Percentiles rank a stretch among this genome's conserved stretches.
These are phyloP conservation scores for Lichenothelia convexa DNA, from an alignment of 495 filamentous ascomycete species.

Conservation along the genomic window DNA sequence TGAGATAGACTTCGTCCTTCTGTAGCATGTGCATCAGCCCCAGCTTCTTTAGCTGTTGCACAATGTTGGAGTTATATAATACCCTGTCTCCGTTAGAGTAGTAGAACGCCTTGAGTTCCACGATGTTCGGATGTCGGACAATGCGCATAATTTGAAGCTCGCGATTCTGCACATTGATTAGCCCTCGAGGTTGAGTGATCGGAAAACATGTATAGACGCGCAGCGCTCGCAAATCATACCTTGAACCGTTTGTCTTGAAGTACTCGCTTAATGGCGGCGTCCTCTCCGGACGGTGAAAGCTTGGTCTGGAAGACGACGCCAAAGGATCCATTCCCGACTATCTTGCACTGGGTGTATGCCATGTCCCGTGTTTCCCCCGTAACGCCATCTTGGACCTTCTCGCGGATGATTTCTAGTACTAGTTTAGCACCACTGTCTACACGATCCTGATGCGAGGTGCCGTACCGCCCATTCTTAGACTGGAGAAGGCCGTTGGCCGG, in stretches of 20 bases:
- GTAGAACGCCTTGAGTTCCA: constrained; percentile 97
- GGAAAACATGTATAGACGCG: neutral
- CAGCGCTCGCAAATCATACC: constrained; percentile 30
- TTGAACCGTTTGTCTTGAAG: constrained; percentile 99
- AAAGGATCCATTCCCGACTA: constrained; percentile 98
- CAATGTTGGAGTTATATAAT: constrained; percentile 8
- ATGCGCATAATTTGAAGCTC: constrained; percentile 99
- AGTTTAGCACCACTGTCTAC: constrained; percentile 1
- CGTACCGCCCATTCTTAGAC: constrained; percentile 72
- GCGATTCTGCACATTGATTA: constrained; percentile 55
- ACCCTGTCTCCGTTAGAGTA: constrained; percentile 98
- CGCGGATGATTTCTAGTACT: constrained; percentile 74
- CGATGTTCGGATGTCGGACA: constrained; percentile 94
- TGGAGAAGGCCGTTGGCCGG: constrained; percentile 55
- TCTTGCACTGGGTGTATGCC: constrained; percentile 98
- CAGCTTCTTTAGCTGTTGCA: neutral
- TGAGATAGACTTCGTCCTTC: constrained; percentile 99
- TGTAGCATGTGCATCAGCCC: constrained; percentile 18
- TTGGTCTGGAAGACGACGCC: constrained; percentile 99
- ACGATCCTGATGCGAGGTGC: constrained; percentile 2
- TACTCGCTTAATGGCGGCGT: constrained; percentile 96
- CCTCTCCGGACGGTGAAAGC: constrained; percentile 87
- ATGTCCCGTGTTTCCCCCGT: constrained; percentile 92
- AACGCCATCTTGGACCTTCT: constrained; percentile 96
- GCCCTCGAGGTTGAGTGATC: constrained; percentile 4